Evolutionary conservation across 176 grass and related monocot species (phyloP).

Genomic region (Carex cristatella): DNA sequence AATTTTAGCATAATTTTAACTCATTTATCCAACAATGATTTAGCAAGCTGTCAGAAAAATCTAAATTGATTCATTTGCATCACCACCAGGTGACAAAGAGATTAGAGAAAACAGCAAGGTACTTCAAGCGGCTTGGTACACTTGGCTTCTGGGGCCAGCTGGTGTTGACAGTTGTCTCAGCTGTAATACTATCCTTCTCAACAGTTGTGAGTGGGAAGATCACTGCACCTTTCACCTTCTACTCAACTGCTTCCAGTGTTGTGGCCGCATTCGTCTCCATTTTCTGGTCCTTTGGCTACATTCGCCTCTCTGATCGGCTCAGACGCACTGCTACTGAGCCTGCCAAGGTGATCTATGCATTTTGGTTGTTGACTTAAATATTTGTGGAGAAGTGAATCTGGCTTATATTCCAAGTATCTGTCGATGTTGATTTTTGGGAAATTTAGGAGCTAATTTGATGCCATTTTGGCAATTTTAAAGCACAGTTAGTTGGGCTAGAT

Average conservation of each 20-base stretch:
- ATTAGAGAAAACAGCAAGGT: constrained; percentile 68
- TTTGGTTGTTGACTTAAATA: not conserved
- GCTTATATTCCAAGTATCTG: not conserved
- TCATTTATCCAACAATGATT: not conserved
- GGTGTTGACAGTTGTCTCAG: constrained; percentile 75
- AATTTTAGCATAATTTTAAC: not conserved
- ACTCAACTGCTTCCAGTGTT: constrained; percentile 68
- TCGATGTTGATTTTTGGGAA: not conserved
- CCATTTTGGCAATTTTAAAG: not conserved
- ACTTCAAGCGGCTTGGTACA: constrained; percentile 91
- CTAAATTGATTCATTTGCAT: not conserved
- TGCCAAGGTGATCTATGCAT: constrained; percentile 51
- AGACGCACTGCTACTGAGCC: constrained; percentile 71
- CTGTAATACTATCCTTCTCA: constrained; percentile 88
- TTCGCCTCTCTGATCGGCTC: constrained; percentile 79
- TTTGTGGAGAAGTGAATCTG: not conserved
- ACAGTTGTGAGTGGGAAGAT: constrained; percentile 62
- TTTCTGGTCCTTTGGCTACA: constrained; percentile 99
- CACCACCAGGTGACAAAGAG: constrained; percentile 73
- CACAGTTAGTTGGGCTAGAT: not conserved
- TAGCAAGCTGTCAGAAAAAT: not conserved
- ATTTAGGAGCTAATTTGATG: not conserved
- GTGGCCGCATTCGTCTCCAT: constrained; percentile 82
- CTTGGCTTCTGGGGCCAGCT: constrained; percentile 88
- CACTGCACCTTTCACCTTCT: constrained; percentile 78